These are phyloP conservation scores for Trichoderma breve DNA, from an alignment of 2,329 filamentous ascomycete genomes.

Conservation along the genomic window DNA sequence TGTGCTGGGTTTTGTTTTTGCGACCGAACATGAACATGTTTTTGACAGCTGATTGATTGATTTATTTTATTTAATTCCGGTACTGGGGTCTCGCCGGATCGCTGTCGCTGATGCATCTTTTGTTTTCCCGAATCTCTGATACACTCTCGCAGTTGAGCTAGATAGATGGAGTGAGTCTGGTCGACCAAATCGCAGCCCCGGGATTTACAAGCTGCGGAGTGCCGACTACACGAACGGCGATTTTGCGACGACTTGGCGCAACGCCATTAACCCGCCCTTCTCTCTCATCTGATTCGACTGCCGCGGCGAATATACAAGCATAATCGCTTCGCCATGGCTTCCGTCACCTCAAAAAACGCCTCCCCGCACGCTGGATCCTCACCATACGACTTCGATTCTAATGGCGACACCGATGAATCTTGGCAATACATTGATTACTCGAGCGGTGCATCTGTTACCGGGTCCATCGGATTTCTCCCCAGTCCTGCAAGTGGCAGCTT, in stretches of 20 bases:
- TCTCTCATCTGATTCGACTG: not conserved
- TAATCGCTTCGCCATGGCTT: conserved; percentile 31
- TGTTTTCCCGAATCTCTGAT: not conserved
- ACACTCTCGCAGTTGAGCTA: not conserved
- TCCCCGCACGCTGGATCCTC: conserved; percentile 40
- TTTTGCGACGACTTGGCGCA: not conserved
- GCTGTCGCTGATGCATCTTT: not conserved
- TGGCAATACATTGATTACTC: conserved; percentile 45
- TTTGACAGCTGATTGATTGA: not conserved
- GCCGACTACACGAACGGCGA: not conserved
- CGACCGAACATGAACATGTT: not conserved
- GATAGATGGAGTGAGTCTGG: not conserved
- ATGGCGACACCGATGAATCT: conserved; percentile 43
- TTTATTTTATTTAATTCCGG: not conserved
- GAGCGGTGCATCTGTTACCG: conserved; percentile 35
- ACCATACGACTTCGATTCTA: conserved; percentile 41
- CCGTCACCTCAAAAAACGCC: conserved; percentile 38
- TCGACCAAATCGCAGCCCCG: not conserved
- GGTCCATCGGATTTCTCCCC: conserved; percentile 45
- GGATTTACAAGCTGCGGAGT: not conserved
- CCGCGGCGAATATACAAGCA: not conserved
- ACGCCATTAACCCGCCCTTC: not conserved
- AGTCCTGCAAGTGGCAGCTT: conserved; percentile 53
- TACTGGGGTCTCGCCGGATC: not conserved
- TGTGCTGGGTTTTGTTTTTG: not conserved